Percentiles rank a stretch among this genome's conserved stretches.
Evolutionary conservation across 2,329 filamentous ascomycete genomes (phyloP).

Genomic region (Aureobasidium sp.): DNA sequence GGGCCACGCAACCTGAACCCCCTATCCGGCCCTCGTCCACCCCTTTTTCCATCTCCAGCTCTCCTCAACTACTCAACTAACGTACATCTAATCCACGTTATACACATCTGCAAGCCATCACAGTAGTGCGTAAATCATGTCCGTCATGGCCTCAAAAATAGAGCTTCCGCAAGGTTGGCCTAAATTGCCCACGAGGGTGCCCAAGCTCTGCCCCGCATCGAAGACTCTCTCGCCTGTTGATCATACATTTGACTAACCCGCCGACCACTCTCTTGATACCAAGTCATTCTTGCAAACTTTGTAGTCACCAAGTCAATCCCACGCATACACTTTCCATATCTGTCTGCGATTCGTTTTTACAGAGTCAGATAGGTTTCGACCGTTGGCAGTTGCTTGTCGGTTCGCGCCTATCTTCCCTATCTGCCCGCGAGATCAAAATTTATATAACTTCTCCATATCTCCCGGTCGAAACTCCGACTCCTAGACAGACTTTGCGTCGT

Average conservation of each 20-base stretch:
- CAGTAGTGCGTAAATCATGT: not conserved
- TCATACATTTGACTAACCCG: constrained; percentile 8
- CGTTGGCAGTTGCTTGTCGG: not conserved
- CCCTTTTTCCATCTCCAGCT: not conserved
- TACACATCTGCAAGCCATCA: not conserved
- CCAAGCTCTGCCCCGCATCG: not conserved
- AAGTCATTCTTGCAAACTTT: not conserved
- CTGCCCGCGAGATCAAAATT: not conserved
- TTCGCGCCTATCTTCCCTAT: not conserved
- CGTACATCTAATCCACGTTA: not conserved
- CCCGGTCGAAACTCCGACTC: not conserved
- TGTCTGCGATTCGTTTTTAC: not conserved
- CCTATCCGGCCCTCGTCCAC: not conserved
- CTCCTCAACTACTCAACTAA: not conserved
- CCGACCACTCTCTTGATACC: not conserved
- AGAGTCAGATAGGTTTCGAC: not conserved
- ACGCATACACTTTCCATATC: not conserved
- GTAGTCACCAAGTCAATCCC: not conserved
- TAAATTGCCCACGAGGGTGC: constrained; percentile 7
- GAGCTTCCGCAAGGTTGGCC: not conserved
- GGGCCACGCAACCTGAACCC: not conserved
- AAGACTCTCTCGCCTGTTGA: not conserved
- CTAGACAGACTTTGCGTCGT: fast-evolving
- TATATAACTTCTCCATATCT: not conserved
- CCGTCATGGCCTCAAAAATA: not conserved